phyloP scores from a whole-genome alignment of 140 eudicot species.

The Stevia rebaudiana region DNA sequence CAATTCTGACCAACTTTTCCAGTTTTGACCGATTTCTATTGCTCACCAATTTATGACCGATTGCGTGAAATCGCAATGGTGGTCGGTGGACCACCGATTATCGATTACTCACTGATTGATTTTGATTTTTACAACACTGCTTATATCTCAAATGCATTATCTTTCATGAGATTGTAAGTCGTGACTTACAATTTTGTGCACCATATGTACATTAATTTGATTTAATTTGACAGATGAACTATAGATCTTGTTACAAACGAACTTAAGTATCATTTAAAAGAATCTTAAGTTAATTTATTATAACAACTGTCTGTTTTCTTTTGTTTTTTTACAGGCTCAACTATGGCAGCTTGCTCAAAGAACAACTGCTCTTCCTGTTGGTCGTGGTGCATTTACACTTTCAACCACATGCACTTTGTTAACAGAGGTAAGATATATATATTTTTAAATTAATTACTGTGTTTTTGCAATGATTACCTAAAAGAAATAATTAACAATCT shows the following conservation, averaged over 20 bases:
- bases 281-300: not conserved
- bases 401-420: constrained; percentile 83
- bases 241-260: not conserved
- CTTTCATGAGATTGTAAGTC: constrained; percentile 14
- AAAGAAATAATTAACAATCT: not conserved
- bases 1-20: too few relatives aligned
- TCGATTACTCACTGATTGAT: too few relatives aligned
- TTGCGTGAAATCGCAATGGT: too few relatives aligned
- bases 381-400: constrained; percentile 98
- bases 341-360: constrained; percentile 99
- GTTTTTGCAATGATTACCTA: constrained; percentile 11
- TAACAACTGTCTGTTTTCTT: constrained; percentile 2
- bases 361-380: constrained; percentile 89
- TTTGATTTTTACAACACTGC: too few relatives aligned
- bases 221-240: not conserved
- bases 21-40: too few relatives aligned
- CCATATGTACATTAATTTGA: not conserved
- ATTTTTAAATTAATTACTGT: not conserved
- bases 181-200: not conserved
- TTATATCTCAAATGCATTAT: not conserved
- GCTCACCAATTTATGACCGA: too few relatives aligned
- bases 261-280: constrained; percentile 9
- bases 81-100: too few relatives aligned
- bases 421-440: constrained; percentile 91
- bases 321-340: constrained; percentile 51